Evolutionary conservation across 202 grass and related monocot genomes (phyloP).

Genomic region (Digitaria exilis): DNA sequence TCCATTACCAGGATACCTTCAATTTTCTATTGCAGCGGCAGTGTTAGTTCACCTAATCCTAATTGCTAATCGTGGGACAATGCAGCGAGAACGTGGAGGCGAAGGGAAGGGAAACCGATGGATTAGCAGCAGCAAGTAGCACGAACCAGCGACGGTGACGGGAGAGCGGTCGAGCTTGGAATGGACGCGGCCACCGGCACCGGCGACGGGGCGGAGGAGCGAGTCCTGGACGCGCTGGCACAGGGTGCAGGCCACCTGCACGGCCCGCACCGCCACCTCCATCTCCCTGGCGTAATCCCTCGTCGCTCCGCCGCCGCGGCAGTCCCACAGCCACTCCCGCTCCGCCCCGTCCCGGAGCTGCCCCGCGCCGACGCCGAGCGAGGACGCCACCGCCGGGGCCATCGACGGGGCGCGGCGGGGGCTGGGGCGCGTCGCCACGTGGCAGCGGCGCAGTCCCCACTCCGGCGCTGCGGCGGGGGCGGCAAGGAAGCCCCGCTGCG

Average conservation of each 20-base stretch:
- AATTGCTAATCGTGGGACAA: neutral
- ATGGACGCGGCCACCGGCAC: conserved; percentile 24
- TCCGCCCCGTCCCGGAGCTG: conserved; percentile 28
- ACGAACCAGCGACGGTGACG: conserved; percentile 83
- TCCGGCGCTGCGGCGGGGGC: neutral
- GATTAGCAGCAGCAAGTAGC: neutral
- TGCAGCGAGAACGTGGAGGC: neutral
- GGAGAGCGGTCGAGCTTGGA: conserved; percentile 84
- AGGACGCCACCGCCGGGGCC: conserved; percentile 4
- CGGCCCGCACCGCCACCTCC: conserved; percentile 80
- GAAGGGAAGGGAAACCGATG: neutral
- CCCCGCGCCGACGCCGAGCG: conserved; percentile 9
- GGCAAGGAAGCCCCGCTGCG: neutral
- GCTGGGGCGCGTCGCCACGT: neutral
- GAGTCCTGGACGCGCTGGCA: conserved; percentile 83
- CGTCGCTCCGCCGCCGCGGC: conserved; percentile 40
- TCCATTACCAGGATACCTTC: neutral
- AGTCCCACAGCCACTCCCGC: conserved; percentile 48
- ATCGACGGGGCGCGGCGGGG: conserved; percentile 23
- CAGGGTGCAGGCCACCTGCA: conserved; percentile 80
- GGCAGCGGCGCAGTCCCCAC: conserved; percentile 3
- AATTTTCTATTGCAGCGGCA: conserved; percentile 7
- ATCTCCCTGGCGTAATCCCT: conserved; percentile 68
- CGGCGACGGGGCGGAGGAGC: conserved; percentile 40
- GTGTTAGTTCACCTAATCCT: conserved; percentile 7